These are phyloP conservation scores for Magnusiomyces starmeri DNA, from an alignment of 1,139 yeast genomes.

Conservation along the genomic window DNA sequence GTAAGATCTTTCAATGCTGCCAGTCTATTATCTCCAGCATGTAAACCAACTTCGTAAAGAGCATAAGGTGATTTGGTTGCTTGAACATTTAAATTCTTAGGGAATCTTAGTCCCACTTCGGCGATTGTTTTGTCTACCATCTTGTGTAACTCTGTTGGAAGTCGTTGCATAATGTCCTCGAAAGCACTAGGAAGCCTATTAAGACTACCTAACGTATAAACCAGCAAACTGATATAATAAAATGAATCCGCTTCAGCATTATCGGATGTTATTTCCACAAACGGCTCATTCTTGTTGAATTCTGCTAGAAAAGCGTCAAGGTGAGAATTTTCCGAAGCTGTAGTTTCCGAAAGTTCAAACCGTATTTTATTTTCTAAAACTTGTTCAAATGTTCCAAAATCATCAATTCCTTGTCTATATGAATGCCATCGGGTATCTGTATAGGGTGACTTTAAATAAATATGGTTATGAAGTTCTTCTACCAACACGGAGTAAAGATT, in stretches of 20 bases:
- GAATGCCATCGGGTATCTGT: slow-evolving; percentile 32
- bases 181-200: slow-evolving; percentile 58
- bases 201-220: slow-evolving; percentile 54
- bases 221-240: slow-evolving; percentile 47
- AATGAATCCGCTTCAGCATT: slow-evolving; percentile 45
- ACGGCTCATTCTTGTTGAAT: slow-evolving; percentile 20
- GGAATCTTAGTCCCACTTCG: slow-evolving; percentile 53
- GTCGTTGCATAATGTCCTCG: slow-evolving; percentile 45
- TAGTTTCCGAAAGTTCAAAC: slow-evolving; percentile 27
- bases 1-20: slow-evolving; percentile 61
- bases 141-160: slow-evolving; percentile 43
- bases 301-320: slow-evolving; percentile 42
- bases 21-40: slow-evolving; percentile 44
- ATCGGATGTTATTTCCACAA: slow-evolving; percentile 25
- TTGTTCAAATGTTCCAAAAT: slow-evolving; percentile 25
- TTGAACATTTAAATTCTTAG: slow-evolving; percentile 22
- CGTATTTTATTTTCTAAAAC: slow-evolving; percentile 29
- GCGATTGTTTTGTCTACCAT: slow-evolving; percentile 57
- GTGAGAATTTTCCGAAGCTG: slow-evolving; percentile 23
- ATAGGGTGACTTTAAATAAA: slow-evolving; percentile 53
- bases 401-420: slow-evolving; percentile 26
- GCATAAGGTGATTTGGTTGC: slow-evolving; percentile 13
- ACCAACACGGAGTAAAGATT: slow-evolving; percentile 63
- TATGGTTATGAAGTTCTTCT: slow-evolving; percentile 68
- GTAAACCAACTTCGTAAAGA: slow-evolving; percentile 23